phyloP scores from a whole-genome alignment of 108 stramenopile genomes.

The Schizochytrium sp. region DNA sequence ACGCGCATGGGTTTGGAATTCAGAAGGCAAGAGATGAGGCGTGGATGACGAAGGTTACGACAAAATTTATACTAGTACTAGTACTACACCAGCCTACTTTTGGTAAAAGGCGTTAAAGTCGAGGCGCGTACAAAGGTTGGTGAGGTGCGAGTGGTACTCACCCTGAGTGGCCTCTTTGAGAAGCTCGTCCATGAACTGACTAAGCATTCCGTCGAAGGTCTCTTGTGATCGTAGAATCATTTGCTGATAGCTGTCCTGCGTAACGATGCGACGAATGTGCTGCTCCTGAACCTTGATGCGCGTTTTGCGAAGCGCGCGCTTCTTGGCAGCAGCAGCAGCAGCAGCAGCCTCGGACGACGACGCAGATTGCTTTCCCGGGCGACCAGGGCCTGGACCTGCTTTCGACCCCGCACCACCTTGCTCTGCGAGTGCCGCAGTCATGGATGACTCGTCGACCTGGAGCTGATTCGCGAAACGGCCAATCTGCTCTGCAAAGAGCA shows the following conservation, averaged over 20 bases:
- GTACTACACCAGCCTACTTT: no score
- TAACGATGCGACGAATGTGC: slow-evolving; percentile 18
- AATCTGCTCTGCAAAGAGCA: slow-evolving; percentile 44
- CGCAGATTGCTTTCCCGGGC: background rate
- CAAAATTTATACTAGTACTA: no score
- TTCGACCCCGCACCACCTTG: background rate
- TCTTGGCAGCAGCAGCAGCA: background rate
- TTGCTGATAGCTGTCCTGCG: slow-evolving; percentile 22
- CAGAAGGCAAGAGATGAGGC: background rate
- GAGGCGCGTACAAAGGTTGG: slow-evolving; percentile 44
- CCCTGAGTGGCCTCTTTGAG: slow-evolving; percentile 5
- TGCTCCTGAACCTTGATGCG: background rate
- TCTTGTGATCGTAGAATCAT: slow-evolving; percentile 24
- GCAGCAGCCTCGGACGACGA: background rate
- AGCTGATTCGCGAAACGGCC: background rate
- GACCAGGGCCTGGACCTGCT: background rate
- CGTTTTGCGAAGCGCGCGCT: background rate
- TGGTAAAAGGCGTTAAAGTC: slow-evolving; percentile 49
- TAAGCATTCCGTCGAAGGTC: slow-evolving; percentile 38
- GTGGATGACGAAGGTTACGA: background rate
- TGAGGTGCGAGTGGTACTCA: slow-evolving; percentile 41
- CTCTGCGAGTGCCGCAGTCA: background rate
- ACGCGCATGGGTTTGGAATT: no score
- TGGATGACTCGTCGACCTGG: background rate
- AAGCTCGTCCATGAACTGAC: slow-evolving; percentile 32